Conservation (phyloP, 2,329 filamentous ascomycete species). For the Fusarium staphyleae region DNA sequence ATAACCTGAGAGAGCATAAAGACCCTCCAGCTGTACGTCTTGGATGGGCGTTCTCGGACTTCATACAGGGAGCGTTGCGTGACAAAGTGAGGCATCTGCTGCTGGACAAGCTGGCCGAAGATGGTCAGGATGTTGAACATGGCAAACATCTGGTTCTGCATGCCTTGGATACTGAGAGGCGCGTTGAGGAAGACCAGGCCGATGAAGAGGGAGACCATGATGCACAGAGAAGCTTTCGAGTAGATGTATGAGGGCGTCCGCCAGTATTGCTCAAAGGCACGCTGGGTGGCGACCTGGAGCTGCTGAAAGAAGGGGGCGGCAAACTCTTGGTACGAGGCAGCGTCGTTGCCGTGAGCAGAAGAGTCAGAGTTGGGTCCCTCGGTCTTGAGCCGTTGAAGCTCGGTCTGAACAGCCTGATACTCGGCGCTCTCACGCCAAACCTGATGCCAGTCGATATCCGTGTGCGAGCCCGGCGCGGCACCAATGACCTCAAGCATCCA, state of each 20-base stretch:
- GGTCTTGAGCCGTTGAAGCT: slow-evolving; percentile 62
- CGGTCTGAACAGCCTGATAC: slow-evolving; percentile 57
- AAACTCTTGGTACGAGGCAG: slow-evolving; percentile 72
- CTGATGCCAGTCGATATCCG: slow-evolving; percentile 38
- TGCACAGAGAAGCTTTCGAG: slow-evolving; percentile 76
- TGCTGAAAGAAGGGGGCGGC: slow-evolving; percentile 77
- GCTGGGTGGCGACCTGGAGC: slow-evolving; percentile 69
- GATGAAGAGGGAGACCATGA: slow-evolving; percentile 73
- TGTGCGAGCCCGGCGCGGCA: slow-evolving; percentile 34
- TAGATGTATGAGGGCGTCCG: slow-evolving; percentile 89
- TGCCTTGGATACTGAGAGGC: slow-evolving; percentile 73
- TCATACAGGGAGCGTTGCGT: slow-evolving; percentile 83
- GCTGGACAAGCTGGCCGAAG: slow-evolving; percentile 79
- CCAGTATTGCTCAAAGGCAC: slow-evolving; percentile 93
- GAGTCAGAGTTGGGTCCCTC: slow-evolving; percentile 53
- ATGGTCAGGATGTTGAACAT: slow-evolving; percentile 85
- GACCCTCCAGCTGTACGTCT: slow-evolving; percentile 84
- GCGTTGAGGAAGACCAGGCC: slow-evolving; percentile 81
- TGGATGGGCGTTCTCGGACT: slow-evolving; percentile 82
- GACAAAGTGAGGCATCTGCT: slow-evolving; percentile 86
- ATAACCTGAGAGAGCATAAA: slow-evolving; percentile 85
- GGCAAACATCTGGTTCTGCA: slow-evolving; percentile 88
- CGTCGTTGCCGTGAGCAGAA: slow-evolving; percentile 41
- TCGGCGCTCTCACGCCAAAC: slow-evolving; percentile 51
- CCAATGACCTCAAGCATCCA: slow-evolving; percentile 42